Evolutionary conservation across 768 basidiomycete genomes (phyloP).

Genomic region (Rhizopogon vulgaris): DNA sequence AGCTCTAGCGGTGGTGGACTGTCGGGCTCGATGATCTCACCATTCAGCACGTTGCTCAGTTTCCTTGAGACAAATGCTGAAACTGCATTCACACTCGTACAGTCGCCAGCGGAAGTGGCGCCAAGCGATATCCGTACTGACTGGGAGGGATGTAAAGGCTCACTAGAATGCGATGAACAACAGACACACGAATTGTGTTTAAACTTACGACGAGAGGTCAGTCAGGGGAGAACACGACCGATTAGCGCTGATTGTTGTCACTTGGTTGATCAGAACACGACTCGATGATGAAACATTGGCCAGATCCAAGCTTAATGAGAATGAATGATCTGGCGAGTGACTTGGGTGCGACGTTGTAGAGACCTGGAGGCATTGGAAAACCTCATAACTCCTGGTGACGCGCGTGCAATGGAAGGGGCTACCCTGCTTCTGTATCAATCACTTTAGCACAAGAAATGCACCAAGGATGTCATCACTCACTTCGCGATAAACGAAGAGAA

Average conservation of each 20-base stretch:
- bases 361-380: slow-evolving; percentile 52
- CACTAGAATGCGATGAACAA: slow-evolving; percentile 27
- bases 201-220: slow-evolving; percentile 38
- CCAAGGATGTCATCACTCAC: slow-evolving; percentile 24
- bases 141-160: slow-evolving; percentile 41
- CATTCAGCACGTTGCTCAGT: slow-evolving; percentile 45
- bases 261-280: slow-evolving; percentile 45
- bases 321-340: slow-evolving; percentile 41
- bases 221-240: slow-evolving; percentile 53
- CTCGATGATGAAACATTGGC: slow-evolving; percentile 41
- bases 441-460: slow-evolving; percentile 1
- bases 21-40: slow-evolving; percentile 30
- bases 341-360: slow-evolving; percentile 47
- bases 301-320: slow-evolving; percentile 49
- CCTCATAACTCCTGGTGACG: slow-evolving; percentile 49
- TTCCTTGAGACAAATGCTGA: slow-evolving; percentile 46
- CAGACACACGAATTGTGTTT: neutral
- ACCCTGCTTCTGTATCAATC: slow-evolving; percentile 35
- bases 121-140: slow-evolving; percentile 39
- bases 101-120: slow-evolving; percentile 32
- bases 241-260: slow-evolving; percentile 60
- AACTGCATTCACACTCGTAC: slow-evolving; percentile 35
- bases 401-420: slow-evolving; percentile 53
- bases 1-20: slow-evolving; percentile 51
- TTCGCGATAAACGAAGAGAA: slow-evolving; percentile 67